Conservation (phyloP, 176 grass and related monocot species). For the Triticum turgidum region DNA sequence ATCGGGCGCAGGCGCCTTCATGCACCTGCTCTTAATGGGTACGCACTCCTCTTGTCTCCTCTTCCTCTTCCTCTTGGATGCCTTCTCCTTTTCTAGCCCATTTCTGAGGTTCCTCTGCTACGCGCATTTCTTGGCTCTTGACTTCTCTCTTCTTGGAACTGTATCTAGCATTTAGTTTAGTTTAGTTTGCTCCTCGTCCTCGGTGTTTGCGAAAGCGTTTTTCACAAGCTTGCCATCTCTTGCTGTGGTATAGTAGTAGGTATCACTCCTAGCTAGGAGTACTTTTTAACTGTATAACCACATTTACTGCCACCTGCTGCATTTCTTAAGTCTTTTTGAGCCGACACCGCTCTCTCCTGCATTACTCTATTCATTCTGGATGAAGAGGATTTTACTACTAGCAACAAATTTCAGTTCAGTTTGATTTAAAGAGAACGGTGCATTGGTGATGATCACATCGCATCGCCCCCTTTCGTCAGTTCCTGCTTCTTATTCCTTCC, state of each 20-base stretch:
- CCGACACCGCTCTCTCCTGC: not conserved
- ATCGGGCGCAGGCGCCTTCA: not conserved
- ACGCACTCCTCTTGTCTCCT: constrained; percentile 17
- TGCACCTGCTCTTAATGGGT: constrained; percentile 37
- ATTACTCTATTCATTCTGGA: not conserved
- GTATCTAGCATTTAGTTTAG: no score
- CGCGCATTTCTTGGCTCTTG: not conserved
- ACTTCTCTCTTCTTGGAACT: constrained; percentile 27
- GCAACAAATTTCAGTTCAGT: not conserved
- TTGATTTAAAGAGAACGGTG: constrained; percentile 1
- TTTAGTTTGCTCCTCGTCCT: constrained; percentile 1
- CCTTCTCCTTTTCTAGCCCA: not conserved
- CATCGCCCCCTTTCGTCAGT: constrained; percentile 9
- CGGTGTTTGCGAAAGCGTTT: constrained; percentile 11
- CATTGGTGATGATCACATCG: not conserved
- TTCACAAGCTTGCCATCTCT: not conserved
- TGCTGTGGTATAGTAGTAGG: no score
- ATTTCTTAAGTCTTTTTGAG: no score
- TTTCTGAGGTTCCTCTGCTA: not conserved
- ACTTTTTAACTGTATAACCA: not conserved
- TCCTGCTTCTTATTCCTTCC: constrained; percentile 57
- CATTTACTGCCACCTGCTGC: not conserved
- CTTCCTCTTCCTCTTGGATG: not conserved
- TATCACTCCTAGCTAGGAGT: no score
- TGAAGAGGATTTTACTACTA: not conserved